Conservation (phyloP, 2,329 filamentous ascomycete genomes). For the Exophiala sp. region DNA sequence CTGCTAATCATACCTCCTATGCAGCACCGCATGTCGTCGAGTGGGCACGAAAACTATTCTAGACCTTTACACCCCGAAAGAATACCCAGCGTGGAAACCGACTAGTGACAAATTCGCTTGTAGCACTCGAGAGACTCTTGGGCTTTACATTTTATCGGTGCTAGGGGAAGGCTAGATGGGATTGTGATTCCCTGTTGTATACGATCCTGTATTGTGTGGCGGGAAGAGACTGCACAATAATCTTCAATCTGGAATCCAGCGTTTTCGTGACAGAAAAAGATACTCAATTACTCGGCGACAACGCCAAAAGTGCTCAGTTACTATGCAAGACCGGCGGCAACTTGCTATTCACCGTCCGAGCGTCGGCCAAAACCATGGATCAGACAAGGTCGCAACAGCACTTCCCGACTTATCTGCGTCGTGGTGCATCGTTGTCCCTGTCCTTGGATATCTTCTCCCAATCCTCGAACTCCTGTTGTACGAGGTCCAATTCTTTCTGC, state of each 20-base stretch:
- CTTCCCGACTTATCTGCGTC: slow-evolving; percentile 12
- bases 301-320: slow-evolving; percentile 9
- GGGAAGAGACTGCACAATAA: no score
- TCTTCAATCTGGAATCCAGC: no score
- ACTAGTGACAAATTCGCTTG: no score
- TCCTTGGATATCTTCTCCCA: slow-evolving; percentile 41
- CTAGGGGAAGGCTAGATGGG: no score
- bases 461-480: slow-evolving; percentile 55
- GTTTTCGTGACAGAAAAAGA: no score
- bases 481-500: slow-evolving; percentile 54
- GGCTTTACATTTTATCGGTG: no score
- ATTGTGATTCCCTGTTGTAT: no score
- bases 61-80: slow-evolving; percentile 22
- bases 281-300: slow-evolving; percentile 9
- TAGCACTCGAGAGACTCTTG: no score
- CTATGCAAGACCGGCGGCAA: slow-evolving; percentile 19
- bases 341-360: background rate
- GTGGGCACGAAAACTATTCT: slow-evolving; percentile 45
- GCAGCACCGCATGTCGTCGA: slow-evolving; percentile 47
- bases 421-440: slow-evolving; percentile 17
- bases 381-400: background rate
- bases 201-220: no score
- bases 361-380: background rate
- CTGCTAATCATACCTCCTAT: background rate
- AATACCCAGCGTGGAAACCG: background rate